Conservation (phyloP, 1,284 basidiomycete genomes). For the Moesziomyces globuligerus region DNA sequence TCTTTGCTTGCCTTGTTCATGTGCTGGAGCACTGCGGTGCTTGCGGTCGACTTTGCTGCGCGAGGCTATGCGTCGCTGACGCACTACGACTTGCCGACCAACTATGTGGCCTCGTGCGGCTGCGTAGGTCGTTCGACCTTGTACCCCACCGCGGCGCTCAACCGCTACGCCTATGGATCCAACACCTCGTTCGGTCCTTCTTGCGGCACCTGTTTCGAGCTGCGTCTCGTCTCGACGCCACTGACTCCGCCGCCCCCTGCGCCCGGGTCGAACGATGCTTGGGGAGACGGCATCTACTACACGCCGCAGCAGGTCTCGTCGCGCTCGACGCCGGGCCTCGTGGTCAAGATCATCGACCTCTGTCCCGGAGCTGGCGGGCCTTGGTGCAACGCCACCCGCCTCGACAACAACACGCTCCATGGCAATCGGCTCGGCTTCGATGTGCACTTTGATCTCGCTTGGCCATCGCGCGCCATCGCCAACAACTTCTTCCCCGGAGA, state of each 20-base stretch:
- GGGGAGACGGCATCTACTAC: constrained; percentile 50
- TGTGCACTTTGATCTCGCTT: constrained; percentile 61
- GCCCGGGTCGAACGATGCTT: constrained; percentile 18
- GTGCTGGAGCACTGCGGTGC: neutral
- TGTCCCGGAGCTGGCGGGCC: constrained; percentile 50
- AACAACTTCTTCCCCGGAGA: constrained; percentile 50
- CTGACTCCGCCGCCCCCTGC: constrained; percentile 31
- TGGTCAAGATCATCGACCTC: constrained; percentile 56
- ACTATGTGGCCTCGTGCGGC: constrained; percentile 59
- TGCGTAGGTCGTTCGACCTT: constrained; percentile 48
- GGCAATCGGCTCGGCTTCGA: constrained; percentile 49
- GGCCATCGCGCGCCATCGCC: constrained; percentile 49
- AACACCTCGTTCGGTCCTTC: constrained; percentile 52
- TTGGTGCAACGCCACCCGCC: constrained; percentile 49
- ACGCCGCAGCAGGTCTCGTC: constrained; percentile 14
- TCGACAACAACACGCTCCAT: constrained; percentile 18
- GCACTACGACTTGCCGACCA: constrained; percentile 53
- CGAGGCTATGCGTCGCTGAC: constrained; percentile 53
- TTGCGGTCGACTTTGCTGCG: constrained; percentile 24
- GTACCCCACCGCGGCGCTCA: constrained; percentile 56
- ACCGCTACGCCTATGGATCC: constrained; percentile 47
- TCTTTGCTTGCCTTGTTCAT: no score
- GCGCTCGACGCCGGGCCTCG: constrained; percentile 39
- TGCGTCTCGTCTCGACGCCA: constrained; percentile 50
- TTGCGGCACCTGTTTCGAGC: constrained; percentile 50